Conservation (phyloP, 2,329 filamentous ascomycete species). For the Sporothrix euskadiensis region DNA sequence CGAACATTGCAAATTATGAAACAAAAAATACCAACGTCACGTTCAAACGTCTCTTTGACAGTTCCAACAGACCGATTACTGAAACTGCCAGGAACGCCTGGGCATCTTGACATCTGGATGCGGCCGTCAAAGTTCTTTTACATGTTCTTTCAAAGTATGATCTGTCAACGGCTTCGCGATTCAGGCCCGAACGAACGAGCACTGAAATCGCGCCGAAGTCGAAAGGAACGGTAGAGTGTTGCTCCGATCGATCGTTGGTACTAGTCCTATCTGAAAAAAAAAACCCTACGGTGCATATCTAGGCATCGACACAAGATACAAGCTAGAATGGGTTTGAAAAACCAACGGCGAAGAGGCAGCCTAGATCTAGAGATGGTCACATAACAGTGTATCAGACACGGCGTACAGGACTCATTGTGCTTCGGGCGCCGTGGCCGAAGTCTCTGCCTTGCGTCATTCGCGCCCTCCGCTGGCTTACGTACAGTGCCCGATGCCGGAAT, state of each 20-base stretch:
- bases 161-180: neutral
- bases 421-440: neutral
- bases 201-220: neutral
- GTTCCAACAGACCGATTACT: neutral
- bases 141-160: neutral
- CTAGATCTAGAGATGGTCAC: neutral
- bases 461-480: neutral
- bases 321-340: neutral
- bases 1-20: neutral
- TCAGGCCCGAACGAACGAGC: neutral
- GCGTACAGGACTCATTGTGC: neutral
- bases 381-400: neutral
- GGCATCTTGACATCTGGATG: neutral
- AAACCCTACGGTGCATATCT: neutral
- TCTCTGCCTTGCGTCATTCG: neutral
- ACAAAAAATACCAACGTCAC: neutral
- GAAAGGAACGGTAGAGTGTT: neutral
- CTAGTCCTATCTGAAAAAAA: neutral
- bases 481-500: constrained; percentile 6
- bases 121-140: neutral
- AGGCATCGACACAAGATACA: neutral
- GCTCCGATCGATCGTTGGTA: neutral
- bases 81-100: neutral
- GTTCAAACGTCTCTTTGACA: neutral
- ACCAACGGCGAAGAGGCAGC: neutral